Percentiles rank a stretch among this genome's conserved stretches.
Evolutionary conservation across 1,284 basidiomycete genomes (phyloP).

Genomic region (Puccinia coronata): DNA sequence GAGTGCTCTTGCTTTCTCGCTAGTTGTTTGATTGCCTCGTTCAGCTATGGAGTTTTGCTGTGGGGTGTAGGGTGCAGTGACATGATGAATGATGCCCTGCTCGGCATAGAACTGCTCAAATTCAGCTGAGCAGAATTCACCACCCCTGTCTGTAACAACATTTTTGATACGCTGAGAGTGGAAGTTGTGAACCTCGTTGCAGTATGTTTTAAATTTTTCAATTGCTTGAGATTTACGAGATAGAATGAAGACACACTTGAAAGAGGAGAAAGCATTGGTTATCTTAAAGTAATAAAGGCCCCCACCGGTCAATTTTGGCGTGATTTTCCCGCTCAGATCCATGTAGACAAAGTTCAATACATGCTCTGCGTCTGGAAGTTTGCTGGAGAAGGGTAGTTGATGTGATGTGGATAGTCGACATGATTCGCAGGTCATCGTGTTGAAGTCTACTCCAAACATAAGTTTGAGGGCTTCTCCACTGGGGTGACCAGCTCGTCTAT

Average conservation of each 20-base stretch:
- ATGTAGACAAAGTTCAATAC: neutral
- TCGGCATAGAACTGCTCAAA: no score
- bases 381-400: neutral
- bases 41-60: neutral
- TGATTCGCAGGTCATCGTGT: neutral
- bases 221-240: neutral
- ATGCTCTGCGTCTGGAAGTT: neutral
- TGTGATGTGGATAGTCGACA: neutral
- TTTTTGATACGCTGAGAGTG: no score
- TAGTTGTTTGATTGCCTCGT: neutral
- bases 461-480: neutral
- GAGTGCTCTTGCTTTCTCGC: no score
- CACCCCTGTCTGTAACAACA: no score
- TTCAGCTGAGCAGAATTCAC: no score
- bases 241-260: neutral
- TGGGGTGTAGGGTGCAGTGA: no score
- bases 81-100: no score
- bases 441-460: no score
- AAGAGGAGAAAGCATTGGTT: neutral
- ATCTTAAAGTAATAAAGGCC: constrained; percentile 14
- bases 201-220: neutral
- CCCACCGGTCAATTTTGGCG: neutral
- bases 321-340: neutral
- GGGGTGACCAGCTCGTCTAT: neutral
- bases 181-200: no score